phyloP scores from a whole-genome alignment of 352 stramenopile species.

The Phytophthora colocasiae region DNA sequence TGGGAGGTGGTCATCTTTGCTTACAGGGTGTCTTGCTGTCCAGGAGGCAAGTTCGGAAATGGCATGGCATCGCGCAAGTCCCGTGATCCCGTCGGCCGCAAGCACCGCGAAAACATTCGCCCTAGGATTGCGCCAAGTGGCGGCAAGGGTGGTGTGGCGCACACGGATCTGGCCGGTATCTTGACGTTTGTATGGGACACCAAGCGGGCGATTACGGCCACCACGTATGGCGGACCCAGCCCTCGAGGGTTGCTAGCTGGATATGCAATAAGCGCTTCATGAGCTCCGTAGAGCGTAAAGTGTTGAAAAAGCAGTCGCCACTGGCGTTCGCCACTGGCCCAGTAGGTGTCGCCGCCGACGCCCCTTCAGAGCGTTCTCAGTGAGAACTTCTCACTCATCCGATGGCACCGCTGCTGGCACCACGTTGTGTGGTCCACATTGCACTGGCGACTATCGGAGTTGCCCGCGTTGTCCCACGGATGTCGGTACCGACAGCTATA shows the following conservation, averaged over 20 bases:
- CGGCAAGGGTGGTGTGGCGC: constrained; percentile 5
- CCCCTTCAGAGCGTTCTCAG: not conserved
- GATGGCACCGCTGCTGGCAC: constrained; percentile 21
- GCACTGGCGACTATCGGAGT: constrained; percentile 28
- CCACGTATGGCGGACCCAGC: not conserved
- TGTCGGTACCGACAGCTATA: constrained; percentile 6
- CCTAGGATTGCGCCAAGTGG: constrained; percentile 34
- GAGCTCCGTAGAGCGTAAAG: not conserved
- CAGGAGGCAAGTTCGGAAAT: constrained; percentile 46
- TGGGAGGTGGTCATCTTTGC: constrained; percentile 33
- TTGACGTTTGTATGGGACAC: constrained; percentile 34
- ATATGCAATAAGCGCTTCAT: not conserved
- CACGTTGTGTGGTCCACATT: constrained; percentile 7
- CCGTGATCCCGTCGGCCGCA: constrained; percentile 15
- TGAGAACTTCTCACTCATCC: constrained; percentile 30
- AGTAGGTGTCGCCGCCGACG: not conserved
- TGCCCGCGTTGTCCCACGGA: constrained; percentile 23
- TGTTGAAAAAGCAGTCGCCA: not conserved
- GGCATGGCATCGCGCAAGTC: not conserved
- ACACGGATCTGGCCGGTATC: constrained; percentile 6
- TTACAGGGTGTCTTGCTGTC: constrained; percentile 10
- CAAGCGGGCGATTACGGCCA: constrained; percentile 29
- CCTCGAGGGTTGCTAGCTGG: not conserved
- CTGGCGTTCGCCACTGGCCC: not conserved
- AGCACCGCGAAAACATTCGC: constrained; percentile 40